These are phyloP conservation scores for Argentina anserina DNA, from an alignment of 306 rosid genomes.

Conservation along the genomic window DNA sequence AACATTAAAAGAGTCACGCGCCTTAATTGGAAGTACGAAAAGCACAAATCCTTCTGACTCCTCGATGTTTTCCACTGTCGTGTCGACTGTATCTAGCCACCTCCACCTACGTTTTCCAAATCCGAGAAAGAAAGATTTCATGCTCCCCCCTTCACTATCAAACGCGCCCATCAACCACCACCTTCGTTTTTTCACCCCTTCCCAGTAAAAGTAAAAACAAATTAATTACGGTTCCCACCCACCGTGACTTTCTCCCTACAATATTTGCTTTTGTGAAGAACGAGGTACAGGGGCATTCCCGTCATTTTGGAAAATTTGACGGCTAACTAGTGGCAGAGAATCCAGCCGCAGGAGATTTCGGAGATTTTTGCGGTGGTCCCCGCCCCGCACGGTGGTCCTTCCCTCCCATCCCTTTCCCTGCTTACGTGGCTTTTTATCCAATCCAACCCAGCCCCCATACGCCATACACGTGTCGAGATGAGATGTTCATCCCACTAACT, in stretches of 20 bases:
- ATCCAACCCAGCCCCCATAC: background rate
- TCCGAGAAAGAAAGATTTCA: constrained; percentile 10
- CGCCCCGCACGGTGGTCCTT: background rate
- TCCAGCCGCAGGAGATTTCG: constrained; percentile 38
- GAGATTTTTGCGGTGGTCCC: constrained; percentile 21
- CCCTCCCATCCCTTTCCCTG: background rate
- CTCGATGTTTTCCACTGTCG: constrained; percentile 16
- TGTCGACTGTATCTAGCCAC: constrained; percentile 22
- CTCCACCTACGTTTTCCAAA: constrained; percentile 10
- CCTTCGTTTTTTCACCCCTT: background rate
- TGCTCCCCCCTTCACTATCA: background rate
- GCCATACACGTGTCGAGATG: constrained; percentile 22
- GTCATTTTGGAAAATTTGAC: constrained; percentile 15
- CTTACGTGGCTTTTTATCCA: background rate
- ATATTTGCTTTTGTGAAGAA: too few species aligned
- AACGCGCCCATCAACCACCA: background rate
- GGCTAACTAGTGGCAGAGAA: constrained; percentile 29
- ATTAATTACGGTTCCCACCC: too few species aligned
- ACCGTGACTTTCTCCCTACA: background rate
- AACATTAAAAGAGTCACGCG: constrained; percentile 1
- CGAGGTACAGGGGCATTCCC: constrained; percentile 20
- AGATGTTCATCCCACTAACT: background rate
- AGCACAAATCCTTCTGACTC: constrained; percentile 2
- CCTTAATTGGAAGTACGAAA: background rate
- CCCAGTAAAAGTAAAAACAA: background rate